These are phyloP conservation scores for Phytopythium litorale DNA, from an alignment of 352 stramenopile genomes.

Conservation along the genomic window DNA sequence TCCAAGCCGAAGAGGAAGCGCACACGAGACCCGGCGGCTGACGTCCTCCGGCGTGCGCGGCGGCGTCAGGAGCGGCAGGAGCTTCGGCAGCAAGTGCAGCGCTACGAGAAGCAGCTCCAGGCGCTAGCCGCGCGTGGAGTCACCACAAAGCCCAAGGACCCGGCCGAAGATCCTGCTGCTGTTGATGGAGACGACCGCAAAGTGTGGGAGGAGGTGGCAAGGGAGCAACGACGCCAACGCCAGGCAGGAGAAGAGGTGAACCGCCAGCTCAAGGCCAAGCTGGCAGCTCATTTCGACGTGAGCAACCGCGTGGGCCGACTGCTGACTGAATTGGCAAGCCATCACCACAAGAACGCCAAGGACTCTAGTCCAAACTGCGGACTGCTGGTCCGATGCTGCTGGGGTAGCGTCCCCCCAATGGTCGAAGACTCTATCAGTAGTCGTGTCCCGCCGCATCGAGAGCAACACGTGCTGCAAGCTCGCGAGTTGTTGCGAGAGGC, in stretches of 20 bases:
- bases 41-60: not conserved
- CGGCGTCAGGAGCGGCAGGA: not conserved
- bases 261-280: not conserved
- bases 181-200: not conserved
- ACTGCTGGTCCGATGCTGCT: not conserved
- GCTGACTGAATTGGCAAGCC: not conserved
- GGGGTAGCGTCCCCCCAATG: not conserved
- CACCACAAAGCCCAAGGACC: not conserved
- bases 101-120: conserved; percentile 3
- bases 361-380: not conserved
- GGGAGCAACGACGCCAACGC: not conserved
- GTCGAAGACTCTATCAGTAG: not conserved
- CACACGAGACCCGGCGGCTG: not conserved
- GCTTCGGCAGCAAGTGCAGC: not conserved
- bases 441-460: not conserved
- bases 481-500: not conserved
- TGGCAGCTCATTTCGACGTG: too few species aligned
- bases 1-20: not conserved
- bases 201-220: not conserved
- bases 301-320: not conserved
- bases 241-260: not conserved
- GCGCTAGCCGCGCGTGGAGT: not conserved
- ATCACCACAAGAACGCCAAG: not conserved
- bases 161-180: not conserved
- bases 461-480: not conserved